Conservation (phyloP, 768 basidiomycete species). For the Mycena chlorophos region DNA sequence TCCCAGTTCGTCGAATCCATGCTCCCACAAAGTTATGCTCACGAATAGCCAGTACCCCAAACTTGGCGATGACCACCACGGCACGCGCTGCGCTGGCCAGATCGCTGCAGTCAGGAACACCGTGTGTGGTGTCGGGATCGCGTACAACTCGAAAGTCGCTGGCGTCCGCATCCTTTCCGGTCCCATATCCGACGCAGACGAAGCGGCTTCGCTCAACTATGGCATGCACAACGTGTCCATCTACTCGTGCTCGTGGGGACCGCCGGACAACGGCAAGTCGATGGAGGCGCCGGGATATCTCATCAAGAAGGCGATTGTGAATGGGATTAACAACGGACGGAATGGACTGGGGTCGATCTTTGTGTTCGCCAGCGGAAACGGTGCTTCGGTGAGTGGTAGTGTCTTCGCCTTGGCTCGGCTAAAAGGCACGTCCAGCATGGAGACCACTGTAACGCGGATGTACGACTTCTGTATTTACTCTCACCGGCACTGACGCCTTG, state of each 20-base stretch:
- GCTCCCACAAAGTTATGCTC: no score
- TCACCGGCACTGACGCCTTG: slow-evolving; percentile 40
- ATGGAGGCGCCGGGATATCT: slow-evolving; percentile 95
- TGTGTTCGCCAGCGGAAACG: slow-evolving; percentile 97
- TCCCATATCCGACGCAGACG: slow-evolving; percentile 92
- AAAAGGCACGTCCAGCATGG: slow-evolving; percentile 43
- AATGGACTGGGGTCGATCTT: slow-evolving; percentile 89
- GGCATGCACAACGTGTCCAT: slow-evolving; percentile 89
- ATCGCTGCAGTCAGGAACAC: slow-evolving; percentile 91
- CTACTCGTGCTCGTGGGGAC: slow-evolving; percentile 98
- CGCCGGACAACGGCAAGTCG: slow-evolving; percentile 88
- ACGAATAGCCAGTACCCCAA: no score
- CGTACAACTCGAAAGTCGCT: slow-evolving; percentile 87
- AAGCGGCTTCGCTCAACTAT: slow-evolving; percentile 92
- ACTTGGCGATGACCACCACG: slow-evolving; percentile 91
- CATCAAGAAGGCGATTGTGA: slow-evolving; percentile 90
- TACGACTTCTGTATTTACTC: neutral
- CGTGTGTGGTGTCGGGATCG: slow-evolving; percentile 92
- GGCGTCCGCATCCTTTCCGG: slow-evolving; percentile 95
- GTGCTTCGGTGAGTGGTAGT: slow-evolving; percentile 49
- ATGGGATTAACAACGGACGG: slow-evolving; percentile 89
- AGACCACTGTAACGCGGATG: slow-evolving; percentile 82
- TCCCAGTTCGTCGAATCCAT: no score
- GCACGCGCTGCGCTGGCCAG: slow-evolving; percentile 97
- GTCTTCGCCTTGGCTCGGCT: neutral